Base-by-base conservation (phyloP, 1,139 yeast genomes). In the Yamadazyma sp. region DNA sequence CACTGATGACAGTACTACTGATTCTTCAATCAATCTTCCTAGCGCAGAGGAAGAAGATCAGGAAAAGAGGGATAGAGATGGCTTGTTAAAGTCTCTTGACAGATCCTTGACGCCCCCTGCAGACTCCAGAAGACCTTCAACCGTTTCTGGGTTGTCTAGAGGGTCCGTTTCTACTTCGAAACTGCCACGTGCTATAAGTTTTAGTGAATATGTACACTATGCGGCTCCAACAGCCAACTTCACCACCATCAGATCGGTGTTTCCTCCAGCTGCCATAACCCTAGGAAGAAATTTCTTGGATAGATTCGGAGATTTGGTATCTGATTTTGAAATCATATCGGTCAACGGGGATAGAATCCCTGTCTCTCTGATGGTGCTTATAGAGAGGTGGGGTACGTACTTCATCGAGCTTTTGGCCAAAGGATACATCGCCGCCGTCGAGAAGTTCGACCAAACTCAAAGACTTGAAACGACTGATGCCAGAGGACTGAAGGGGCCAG, bases 201-300 rank as follows among this genome's bases (percentile, higher is more conserved):
- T 84, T 55, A 83, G 77, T 43, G 87, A 79, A 27, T 85, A 85
- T 53, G 83, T 86, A n/a, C 81, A 81, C 49, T 84, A 84, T 56
- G 81, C 83, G 22, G 87, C 89, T 0, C 91, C 91, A 1, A 78
- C 79, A 27, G 66, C 81, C 6, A 81, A 79, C 42, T 75, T 81
- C 49, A 79, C 86, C 16, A 78, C 85, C 2, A 79, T 81, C 31
- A 68, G 81, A 38, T 78, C 88, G 0, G 82, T 82, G 0, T 81
- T 83, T 47, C 88, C 91, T 1, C 80, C 87, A 0, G 79, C 83
- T 40, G 91, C 94, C 0, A 80, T 84, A 40, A 84, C 91, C 0
- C 61, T 85, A 33, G 92, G 92, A 2, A 73, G 87, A 49, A 83
- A 79, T 55, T 87, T 89, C 0, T 74, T 83, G 53, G 87, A 82